Conservation (phyloP, 116 monocot species). For the Phalaenopsis hybrid region DNA sequence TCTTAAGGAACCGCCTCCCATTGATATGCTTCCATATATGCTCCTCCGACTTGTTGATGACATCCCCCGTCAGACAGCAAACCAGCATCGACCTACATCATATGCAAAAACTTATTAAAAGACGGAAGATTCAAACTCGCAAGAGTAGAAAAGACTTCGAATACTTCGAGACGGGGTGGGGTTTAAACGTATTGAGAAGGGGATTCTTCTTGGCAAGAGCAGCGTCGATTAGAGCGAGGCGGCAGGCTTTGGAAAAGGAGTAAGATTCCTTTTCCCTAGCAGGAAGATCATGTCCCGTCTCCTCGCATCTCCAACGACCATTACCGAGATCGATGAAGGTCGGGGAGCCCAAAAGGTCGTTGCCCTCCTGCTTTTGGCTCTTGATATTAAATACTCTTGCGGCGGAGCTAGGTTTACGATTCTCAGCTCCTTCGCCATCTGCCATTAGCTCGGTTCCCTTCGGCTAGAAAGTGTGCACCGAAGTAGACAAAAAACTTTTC, state of each 20-base stretch:
- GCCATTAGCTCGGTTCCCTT: not conserved
- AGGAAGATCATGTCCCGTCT: conserved; percentile 80
- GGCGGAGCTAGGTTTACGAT: not conserved
- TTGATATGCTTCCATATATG: conserved; percentile 95
- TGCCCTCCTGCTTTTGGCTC: conserved; percentile 35
- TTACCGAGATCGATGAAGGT: conserved; percentile 48
- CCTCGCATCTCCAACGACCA: conserved; percentile 62
- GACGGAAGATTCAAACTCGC: not conserved
- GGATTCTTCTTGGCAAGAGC: conserved; percentile 46
- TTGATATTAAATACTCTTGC: conserved; percentile 4
- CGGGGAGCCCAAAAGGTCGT: conserved; percentile 54
- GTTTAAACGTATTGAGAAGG: conserved; percentile 61
- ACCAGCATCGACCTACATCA: conserved; percentile 60
- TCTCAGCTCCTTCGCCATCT: not conserved
- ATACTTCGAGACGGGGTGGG: conserved; percentile 53
- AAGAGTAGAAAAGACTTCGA: not conserved
- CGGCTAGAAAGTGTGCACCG: too few species aligned
- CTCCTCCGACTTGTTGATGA: conserved; percentile 76
- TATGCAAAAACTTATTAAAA: not conserved
- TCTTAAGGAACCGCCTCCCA: conserved; percentile 74
- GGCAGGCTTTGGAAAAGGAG: conserved; percentile 45
- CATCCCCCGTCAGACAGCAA: conserved; percentile 77
- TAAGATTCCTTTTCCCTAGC: conserved; percentile 60
- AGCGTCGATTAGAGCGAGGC: conserved; percentile 61
- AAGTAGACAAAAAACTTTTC: too few species aligned